Evolutionary conservation across 176 grass and related monocot species (phyloP).

Genomic region (Leersia perrieri): DNA sequence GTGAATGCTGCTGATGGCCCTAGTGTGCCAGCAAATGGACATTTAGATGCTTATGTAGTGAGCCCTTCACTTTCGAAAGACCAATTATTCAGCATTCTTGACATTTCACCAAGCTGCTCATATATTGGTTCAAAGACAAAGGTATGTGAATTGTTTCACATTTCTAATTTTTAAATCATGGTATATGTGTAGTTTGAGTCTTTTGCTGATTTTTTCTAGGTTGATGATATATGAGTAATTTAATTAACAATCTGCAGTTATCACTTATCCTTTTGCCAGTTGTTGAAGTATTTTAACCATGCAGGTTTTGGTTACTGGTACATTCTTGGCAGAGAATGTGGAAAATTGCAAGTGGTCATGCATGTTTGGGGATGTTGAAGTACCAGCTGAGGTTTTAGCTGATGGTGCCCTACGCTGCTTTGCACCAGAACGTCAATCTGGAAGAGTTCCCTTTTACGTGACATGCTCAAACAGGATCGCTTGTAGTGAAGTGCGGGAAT

Average conservation of each 20-base stretch:
- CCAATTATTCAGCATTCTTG: conserved; percentile 76
- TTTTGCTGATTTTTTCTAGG: not conserved
- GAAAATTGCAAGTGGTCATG: conserved; percentile 75
- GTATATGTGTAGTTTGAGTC: not conserved
- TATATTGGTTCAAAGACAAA: conserved; percentile 63
- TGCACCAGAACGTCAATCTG: conserved; percentile 59
- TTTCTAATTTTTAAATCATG: not conserved
- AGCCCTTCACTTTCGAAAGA: conserved; percentile 80
- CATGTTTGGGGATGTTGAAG: conserved; percentile 93
- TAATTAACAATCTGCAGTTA: conserved; percentile 2
- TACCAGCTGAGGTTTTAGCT: conserved; percentile 70
- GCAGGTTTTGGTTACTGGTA: conserved; percentile 77
- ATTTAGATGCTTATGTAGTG: conserved; percentile 59
- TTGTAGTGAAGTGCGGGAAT: conserved; percentile 88
- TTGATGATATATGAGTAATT: conserved; percentile 24
- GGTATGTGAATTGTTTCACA: conserved; percentile 30
- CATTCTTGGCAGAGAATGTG: conserved; percentile 61
- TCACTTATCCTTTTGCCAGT: not conserved
- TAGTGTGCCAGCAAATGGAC: conserved; percentile 50
- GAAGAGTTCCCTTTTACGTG: conserved; percentile 78
- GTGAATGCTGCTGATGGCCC: conserved; percentile 49
- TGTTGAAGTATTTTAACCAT: conserved; percentile 25
- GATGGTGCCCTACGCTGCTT: conserved; percentile 70
- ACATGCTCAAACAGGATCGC: conserved; percentile 79
- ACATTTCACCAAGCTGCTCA: conserved; percentile 70